Evolutionary conservation across 495 filamentous ascomycete genomes (phyloP).

Genomic region (Pseudevernia furfuracea): DNA sequence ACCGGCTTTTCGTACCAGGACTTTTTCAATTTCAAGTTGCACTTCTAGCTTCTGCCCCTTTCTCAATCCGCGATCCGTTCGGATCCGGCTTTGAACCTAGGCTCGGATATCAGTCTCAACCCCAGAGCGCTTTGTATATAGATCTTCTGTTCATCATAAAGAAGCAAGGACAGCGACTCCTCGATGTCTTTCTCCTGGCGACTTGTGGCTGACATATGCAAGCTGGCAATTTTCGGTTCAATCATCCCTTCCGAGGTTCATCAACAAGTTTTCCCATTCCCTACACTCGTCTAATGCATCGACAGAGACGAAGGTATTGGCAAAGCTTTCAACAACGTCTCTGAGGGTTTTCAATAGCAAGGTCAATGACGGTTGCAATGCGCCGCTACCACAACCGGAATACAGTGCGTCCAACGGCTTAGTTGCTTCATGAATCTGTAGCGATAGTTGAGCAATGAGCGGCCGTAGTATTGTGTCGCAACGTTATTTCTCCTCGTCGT

Average conservation of each 20-base stretch:
- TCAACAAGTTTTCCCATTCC: conserved; percentile 21
- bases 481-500: conserved; percentile 25
- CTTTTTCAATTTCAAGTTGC: conserved; percentile 23
- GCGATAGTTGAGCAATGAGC: conserved; percentile 28
- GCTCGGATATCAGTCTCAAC: conserved; percentile 29
- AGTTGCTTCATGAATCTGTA: conserved; percentile 8
- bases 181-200: conserved; percentile 28
- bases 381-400: conserved; percentile 17
- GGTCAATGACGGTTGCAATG: conserved; percentile 12
- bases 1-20: conserved; percentile 27
- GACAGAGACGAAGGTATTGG: conserved; percentile 17
- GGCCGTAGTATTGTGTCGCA: conserved; percentile 25
- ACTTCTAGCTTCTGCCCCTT: conserved; percentile 21
- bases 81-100: conserved; percentile 20
- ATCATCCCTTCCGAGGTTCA: conserved; percentile 22
- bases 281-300: conserved; percentile 31
- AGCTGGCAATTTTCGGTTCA: conserved; percentile 17
- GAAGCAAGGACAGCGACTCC: conserved; percentile 9
- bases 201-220: conserved; percentile 30
- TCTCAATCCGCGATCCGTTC: conserved; percentile 1
- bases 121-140: conserved; percentile 8
- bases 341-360: neutral
- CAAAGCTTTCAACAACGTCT: neutral
- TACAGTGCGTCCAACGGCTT: conserved; percentile 17
- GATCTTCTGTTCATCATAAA: neutral